Evolutionary conservation across 352 stramenopile genomes (phyloP), one percentile per base, ranked within the genome.

Genomic region (Detonula confervacea): DNA sequence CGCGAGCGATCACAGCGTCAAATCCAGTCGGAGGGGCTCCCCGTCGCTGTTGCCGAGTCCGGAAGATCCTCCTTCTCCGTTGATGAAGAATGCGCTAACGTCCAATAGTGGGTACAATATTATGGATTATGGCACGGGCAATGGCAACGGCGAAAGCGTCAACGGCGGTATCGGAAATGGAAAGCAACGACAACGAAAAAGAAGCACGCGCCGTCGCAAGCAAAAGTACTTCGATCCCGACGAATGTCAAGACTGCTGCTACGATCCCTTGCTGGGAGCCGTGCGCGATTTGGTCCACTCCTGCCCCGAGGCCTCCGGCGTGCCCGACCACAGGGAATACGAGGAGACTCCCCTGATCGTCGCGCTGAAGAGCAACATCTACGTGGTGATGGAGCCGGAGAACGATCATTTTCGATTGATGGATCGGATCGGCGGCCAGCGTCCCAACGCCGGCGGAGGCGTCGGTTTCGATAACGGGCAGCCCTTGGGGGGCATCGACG

Each of bases 291-390:
- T 92, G 9, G 83, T 92, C 12, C 35, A 83, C 68, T 86, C 79
- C 12, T 89, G 73, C 60, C 76, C 87, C 3, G 82, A 92, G 61
- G 81, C 84, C 12, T 61, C 83, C 24, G 70, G 82, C 0, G 74
- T 90, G 51, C 80, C 87, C 11, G 87, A 92, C 51, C 64, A 77
- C 47, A 75, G 84, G 37, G 87, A 92, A 24, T 92, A 91, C 37
- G 84, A 91, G 73, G 87, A 92, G 65, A 87, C 87, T 29, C 87
- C 87, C n/a, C 64, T 91, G 16, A 86, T 92, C 9, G 82, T 91
- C 29, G 84, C 81, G 4, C 56, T 92, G 6, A 92, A 92, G 69
- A 81, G 81, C 11, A 89, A 81, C 61, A 68, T 90, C 14, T 92
- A 92, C 68, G 81, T 87, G 25, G 67, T 85, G 37, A 71, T 62